These are phyloP conservation scores for Suillus placidus DNA, from an alignment of 768 basidiomycete species.

Conservation along the genomic window DNA sequence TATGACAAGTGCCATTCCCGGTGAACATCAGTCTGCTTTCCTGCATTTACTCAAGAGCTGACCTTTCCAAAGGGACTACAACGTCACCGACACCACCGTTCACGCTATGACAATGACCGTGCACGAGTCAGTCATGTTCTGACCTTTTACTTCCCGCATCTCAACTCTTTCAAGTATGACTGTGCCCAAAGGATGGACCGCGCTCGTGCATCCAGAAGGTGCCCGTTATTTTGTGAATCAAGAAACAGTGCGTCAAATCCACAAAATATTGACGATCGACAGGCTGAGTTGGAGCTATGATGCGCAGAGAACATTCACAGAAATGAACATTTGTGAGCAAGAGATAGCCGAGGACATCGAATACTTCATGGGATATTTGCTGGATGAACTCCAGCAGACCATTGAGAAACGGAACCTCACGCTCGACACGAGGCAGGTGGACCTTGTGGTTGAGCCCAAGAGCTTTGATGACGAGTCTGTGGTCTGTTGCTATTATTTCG, in stretches of 20 bases:
- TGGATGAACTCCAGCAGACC: constrained; percentile 23
- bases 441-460: constrained; percentile 50
- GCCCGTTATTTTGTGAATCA: constrained; percentile 57
- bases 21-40: neutral
- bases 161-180: neutral
- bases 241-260: constrained; percentile 40
- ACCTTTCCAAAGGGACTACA: neutral
- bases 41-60: neutral
- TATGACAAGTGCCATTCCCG: constrained; percentile 10
- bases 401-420: constrained; percentile 19
- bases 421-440: constrained; percentile 36
- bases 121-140: constrained; percentile 3
- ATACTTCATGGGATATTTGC: constrained; percentile 30
- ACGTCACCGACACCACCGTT: neutral
- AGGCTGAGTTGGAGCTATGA: neutral
- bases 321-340: constrained; percentile 51
- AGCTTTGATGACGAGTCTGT: constrained; percentile 19
- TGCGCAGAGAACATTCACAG: constrained; percentile 55
- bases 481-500: constrained; percentile 52
- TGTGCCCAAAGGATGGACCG: constrained; percentile 44
- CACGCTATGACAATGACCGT: neutral
- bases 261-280: neutral
- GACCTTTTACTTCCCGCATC: neutral
- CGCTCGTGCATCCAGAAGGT: constrained; percentile 61
- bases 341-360: constrained; percentile 37